A percentile compares a stretch with the other conserved stretches of the same genome.
Evolutionary conservation across 345 rosid genomes (phyloP).

Genomic region (Lepidium didymum): DNA sequence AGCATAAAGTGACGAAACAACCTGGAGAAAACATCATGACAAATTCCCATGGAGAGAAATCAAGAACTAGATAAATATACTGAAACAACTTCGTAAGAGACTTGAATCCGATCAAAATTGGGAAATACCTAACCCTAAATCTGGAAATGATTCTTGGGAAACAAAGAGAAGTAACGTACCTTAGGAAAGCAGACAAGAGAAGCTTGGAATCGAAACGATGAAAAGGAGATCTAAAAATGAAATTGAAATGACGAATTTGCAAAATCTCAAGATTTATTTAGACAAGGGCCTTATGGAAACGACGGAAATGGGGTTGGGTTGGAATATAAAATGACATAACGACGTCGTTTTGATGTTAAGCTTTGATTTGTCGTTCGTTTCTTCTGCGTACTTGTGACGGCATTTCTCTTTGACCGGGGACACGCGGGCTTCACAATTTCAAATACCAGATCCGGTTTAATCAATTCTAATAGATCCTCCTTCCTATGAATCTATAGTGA

Average conservation of each 20-base stretch:
- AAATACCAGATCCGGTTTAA: slow-evolving; percentile 12
- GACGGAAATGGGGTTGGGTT: slow-evolving; percentile 3
- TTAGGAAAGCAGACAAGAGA: slow-evolving; percentile 41
- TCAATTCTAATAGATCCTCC: neutral
- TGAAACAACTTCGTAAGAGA: neutral
- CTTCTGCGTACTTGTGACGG: slow-evolving; percentile 26
- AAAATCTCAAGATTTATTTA: slow-evolving; percentile 11
- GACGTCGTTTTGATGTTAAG: slow-evolving; percentile 10
- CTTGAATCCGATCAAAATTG: slow-evolving; percentile 12
- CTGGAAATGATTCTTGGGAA: slow-evolving; percentile 24
- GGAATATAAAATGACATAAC: neutral
- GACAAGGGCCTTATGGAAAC: neutral
- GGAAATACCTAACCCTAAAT: slow-evolving; percentile 30
- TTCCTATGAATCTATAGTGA: neutral
- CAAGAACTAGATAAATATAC: neutral
- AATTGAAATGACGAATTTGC: neutral
- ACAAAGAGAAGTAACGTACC: slow-evolving; percentile 45
- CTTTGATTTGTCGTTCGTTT: neutral
- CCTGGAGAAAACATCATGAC: slow-evolving; percentile 43
- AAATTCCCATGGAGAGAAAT: slow-evolving; percentile 29
- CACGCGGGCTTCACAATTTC: slow-evolving; percentile 2
- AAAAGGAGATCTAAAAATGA: slow-evolving; percentile 21
- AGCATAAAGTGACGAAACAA: slow-evolving; percentile 79
- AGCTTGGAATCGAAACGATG: slow-evolving; percentile 37
- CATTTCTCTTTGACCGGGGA: slow-evolving; percentile 13